phyloP scores from a whole-genome alignment of 1,284 basidiomycete genomes.

The Cryptococcus depauperatus region DNA sequence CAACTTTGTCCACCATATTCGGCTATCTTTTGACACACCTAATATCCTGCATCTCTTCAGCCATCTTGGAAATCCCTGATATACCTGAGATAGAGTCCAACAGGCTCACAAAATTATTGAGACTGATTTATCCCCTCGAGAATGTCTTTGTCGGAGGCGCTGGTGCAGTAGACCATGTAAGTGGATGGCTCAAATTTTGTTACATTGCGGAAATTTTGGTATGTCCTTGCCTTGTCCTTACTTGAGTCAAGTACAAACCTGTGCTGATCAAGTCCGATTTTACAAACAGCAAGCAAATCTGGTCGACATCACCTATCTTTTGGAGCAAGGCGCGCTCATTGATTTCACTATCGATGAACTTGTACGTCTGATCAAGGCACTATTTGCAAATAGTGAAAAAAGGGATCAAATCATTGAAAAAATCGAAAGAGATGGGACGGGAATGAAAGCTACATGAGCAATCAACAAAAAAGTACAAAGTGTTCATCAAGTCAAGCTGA shows the following conservation, averaged over 20 bases:
- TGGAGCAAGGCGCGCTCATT: conserved; percentile 80
- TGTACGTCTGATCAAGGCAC: conserved; percentile 66
- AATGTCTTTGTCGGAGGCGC: conserved; percentile 54
- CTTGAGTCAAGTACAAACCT: background rate
- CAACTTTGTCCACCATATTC: conserved; percentile 60
- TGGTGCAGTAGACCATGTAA: conserved; percentile 54
- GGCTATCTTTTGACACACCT: conserved; percentile 69
- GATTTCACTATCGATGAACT: conserved; percentile 85
- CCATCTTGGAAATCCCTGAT: conserved; percentile 72
- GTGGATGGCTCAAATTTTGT: conserved; percentile 87
- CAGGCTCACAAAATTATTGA: conserved; percentile 69
- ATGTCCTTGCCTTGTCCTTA: conserved; percentile 37
- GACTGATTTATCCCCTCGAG: conserved; percentile 69
- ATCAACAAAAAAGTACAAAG: too few relatives aligned
- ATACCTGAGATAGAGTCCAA: conserved; percentile 88
- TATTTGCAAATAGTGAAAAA: conserved; percentile 85
- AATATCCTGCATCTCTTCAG: conserved; percentile 60
- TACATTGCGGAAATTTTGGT: conserved; percentile 85
- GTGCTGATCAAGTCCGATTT: background rate
- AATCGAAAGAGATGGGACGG: conserved; percentile 22
- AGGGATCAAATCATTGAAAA: conserved; percentile 47
- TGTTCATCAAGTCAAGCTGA: too few relatives aligned
- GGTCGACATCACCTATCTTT: conserved; percentile 85
- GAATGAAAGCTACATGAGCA: too few relatives aligned
- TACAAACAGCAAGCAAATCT: conserved; percentile 71